Base-by-base conservation (phyloP, 768 basidiomycete species). In the Mycena metata region DNA sequence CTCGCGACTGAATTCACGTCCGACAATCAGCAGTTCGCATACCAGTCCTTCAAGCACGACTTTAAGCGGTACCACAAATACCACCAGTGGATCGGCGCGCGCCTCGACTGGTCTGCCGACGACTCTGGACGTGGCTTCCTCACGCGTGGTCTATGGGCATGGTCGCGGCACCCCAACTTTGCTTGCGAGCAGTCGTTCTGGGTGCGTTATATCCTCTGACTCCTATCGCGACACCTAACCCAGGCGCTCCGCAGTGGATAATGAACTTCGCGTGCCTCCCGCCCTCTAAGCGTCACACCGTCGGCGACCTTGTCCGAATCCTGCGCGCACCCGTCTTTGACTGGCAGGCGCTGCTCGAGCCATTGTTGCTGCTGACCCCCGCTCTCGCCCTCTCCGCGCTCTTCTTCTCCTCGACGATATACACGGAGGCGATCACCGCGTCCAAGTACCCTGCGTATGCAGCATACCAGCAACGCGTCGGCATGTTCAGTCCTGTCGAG, bases 21-120 rank as follows among this genome's bases (percentile, higher is more conserved):
- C 5, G 97, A 99, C 78, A 96, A 96, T 72, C 94, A 96, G 76
- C 97, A 98, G 73, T 96, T 88, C 78, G 88, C 91, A 4, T 97
- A 85, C 79, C 93, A 95, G 70, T 87, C 87, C 0, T 92, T 90
- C 79, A 98, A 99, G 78, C 88, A 89, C 67, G 77, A 77, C 7
- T 78, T 79, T 13, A 73, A 80, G 56, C 74, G 77, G 23, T 87
- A 86, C 65, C 81, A 85, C 69, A 76, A 79, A 35, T 73, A 72
- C 21, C 78, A 85, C 39, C 88, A 93, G 12, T 92, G 93, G 91
- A 79, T 82, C 24, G 88, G 89, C 10, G 86, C 92, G 4, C 83
- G 88, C 26, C 84, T 94, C n/a, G 66, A 81, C 7, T 93, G 91
- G 87, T 89, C 88, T 1, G 82, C 86, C 21, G 85, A 84, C 21